Evolutionary conservation across 2,329 filamentous ascomycete species (phyloP).

Genomic region (Aspergillus sp.): DNA sequence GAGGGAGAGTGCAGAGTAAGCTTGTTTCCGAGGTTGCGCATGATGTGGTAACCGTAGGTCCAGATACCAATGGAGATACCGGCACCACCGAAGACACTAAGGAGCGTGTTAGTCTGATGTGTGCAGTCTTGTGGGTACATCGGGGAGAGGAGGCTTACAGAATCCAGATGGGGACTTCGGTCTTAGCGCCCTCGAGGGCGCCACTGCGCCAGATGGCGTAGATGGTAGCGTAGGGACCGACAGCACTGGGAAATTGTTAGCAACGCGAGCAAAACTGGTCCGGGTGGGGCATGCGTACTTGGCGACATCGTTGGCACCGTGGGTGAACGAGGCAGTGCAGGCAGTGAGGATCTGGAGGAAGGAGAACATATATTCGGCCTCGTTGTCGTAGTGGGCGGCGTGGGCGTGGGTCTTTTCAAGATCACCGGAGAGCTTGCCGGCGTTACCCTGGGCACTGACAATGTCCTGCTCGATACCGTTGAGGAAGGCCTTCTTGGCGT

Average conservation of each 20-base stretch:
- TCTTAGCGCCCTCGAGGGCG: constrained; percentile 14
- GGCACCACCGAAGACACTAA: constrained; percentile 23
- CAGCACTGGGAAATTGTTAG: constrained; percentile 16
- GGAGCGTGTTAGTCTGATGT: too few relatives aligned
- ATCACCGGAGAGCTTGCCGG: constrained; percentile 19
- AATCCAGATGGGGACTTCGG: constrained; percentile 24
- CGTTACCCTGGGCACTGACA: constrained; percentile 16
- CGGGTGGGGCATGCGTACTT: constrained; percentile 16
- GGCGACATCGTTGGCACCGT: constrained; percentile 27
- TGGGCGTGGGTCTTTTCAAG: constrained; percentile 27
- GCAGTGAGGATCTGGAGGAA: constrained; percentile 27
- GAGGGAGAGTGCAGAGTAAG: constrained; percentile 26
- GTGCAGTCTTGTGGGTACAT: too few relatives aligned
- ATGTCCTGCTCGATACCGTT: constrained; percentile 25
- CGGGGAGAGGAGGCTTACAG: constrained; percentile 14
- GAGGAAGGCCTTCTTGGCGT: constrained; percentile 19
- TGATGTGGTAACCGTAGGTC: constrained; percentile 29
- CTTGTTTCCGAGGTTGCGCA: constrained; percentile 26
- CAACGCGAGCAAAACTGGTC: too few relatives aligned
- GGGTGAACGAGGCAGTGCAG: constrained; percentile 23
- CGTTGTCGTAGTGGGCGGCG: constrained; percentile 22
- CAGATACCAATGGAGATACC: constrained; percentile 25
- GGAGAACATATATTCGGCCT: constrained; percentile 25
- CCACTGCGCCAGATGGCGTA: constrained; percentile 22
- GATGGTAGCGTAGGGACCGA: constrained; percentile 27